These are phyloP conservation scores for Candida boleticola DNA, from an alignment of 805 yeast genomes.

Conservation along the genomic window DNA sequence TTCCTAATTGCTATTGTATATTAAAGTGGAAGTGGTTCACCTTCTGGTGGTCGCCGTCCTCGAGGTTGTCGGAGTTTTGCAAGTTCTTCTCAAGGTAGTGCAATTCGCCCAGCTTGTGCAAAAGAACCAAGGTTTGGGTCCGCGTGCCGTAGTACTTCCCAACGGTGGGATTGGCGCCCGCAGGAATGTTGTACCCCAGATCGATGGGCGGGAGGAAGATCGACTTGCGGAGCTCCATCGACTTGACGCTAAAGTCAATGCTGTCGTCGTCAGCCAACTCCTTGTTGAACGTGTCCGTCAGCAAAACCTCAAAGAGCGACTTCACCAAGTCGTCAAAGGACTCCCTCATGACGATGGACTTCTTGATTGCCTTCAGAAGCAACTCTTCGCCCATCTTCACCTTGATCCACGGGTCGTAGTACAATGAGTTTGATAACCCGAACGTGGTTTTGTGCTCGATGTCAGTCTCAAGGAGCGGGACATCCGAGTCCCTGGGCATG, in stretches of 20 bases:
- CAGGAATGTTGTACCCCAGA: neutral
- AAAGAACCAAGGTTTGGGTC: slow-evolving; percentile 74
- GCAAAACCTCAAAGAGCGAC: slow-evolving; percentile 54
- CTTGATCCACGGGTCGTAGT: slow-evolving; percentile 73
- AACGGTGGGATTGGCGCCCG: slow-evolving; percentile 12
- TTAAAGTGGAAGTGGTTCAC: slow-evolving; percentile 15
- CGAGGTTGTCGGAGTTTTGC: slow-evolving; percentile 43
- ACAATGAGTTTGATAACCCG: slow-evolving; percentile 70
- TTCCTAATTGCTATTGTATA: slow-evolving; percentile 6
- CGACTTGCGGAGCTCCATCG: slow-evolving; percentile 48
- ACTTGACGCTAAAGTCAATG: slow-evolving; percentile 20
- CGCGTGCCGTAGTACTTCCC: slow-evolving; percentile 81
- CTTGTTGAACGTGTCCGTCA: slow-evolving; percentile 37
- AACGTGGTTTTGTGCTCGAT: slow-evolving; percentile 34
- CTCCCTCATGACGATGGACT: slow-evolving; percentile 13
- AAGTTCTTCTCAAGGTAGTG: slow-evolving; percentile 63
- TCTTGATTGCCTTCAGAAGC: slow-evolving; percentile 19
- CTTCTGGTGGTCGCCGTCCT: slow-evolving; percentile 8
- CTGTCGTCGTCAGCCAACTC: slow-evolving; percentile 7
- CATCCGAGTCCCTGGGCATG: slow-evolving; percentile 3
- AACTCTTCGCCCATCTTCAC: slow-evolving; percentile 47
- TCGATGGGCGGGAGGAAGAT: slow-evolving; percentile 67
- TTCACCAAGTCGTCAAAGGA: slow-evolving; percentile 44
- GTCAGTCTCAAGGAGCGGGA: slow-evolving; percentile 13
- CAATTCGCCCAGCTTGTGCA: slow-evolving; percentile 49